Conservation (phyloP, 192 early-diverging fungal genomes). For the Linnemannia schmuckeri region DNA sequence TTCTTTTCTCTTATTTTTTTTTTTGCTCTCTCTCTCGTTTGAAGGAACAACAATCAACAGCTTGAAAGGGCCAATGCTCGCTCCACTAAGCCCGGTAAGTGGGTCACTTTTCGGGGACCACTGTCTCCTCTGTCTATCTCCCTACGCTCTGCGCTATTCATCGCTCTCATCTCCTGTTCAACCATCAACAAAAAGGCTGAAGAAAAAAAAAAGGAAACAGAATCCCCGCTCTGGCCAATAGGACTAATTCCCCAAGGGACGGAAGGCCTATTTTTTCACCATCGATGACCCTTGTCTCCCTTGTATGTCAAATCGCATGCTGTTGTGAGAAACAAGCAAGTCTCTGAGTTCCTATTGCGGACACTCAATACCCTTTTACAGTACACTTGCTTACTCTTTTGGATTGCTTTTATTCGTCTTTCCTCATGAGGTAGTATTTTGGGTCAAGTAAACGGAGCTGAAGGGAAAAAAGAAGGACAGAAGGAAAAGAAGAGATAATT, state of each 20-base stretch:
- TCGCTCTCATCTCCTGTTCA: background rate
- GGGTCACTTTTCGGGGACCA: background rate
- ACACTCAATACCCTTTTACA: background rate
- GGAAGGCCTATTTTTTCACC: background rate
- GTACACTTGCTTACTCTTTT: slow-evolving; percentile 3
- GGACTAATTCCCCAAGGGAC: slow-evolving; percentile 1
- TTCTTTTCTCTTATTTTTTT: background rate
- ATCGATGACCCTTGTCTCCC: background rate
- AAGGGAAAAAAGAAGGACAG: slow-evolving; percentile 3
- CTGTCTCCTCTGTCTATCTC: background rate
- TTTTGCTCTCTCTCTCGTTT: background rate
- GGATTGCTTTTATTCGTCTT: background rate
- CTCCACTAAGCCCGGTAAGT: slow-evolving; percentile 3
- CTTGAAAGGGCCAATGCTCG: background rate
- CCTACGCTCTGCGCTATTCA: background rate
- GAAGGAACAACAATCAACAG: background rate
- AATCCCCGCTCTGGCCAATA: slow-evolving; percentile 13
- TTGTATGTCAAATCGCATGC: background rate
- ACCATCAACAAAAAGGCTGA: too few species aligned
- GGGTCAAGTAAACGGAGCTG: background rate
- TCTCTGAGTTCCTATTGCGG: slow-evolving; percentile 21
- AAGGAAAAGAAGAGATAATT: background rate
- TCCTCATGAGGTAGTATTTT: background rate
- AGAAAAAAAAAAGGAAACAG: background rate
- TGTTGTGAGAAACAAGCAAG: background rate